These are phyloP conservation scores for Rasamsonia emersonii DNA, from an alignment of 2,329 filamentous ascomycete species.

Conservation along the genomic window DNA sequence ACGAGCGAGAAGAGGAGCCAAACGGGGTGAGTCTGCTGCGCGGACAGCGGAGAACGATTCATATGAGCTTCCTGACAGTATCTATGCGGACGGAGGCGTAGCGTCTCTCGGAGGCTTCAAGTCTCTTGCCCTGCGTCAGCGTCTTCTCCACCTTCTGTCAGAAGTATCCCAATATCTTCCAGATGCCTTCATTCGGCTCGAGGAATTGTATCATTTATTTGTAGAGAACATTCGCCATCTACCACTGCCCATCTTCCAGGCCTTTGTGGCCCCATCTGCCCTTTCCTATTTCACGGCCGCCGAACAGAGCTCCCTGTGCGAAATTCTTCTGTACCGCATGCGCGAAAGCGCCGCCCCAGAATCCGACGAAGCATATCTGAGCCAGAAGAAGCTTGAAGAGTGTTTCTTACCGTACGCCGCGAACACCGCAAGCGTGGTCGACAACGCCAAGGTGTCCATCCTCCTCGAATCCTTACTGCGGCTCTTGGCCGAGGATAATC, in stretches of 20 bases:
- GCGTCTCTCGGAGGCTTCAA: slow-evolving; percentile 28
- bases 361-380: slow-evolving; percentile 37
- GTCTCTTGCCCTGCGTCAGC: slow-evolving; percentile 36
- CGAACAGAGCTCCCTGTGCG: slow-evolving; percentile 44
- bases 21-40: slow-evolving; percentile 3
- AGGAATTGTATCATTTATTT: slow-evolving; percentile 35
- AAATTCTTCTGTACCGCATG: slow-evolving; percentile 44
- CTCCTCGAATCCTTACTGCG: slow-evolving; percentile 58
- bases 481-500: slow-evolving; percentile 34
- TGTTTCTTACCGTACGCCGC: slow-evolving; percentile 61
- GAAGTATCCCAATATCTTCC: slow-evolving; percentile 28
- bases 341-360: slow-evolving; percentile 34
- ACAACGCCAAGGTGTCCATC: slow-evolving; percentile 66
- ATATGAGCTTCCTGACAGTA: slow-evolving; percentile 8
- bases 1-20: slow-evolving; percentile 23
- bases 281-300: slow-evolving; percentile 31
- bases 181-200: slow-evolving; percentile 25
- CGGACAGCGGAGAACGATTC: slow-evolving; percentile 5
- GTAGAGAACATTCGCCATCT: slow-evolving; percentile 40
- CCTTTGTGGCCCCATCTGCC: slow-evolving; percentile 36
- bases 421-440: slow-evolving; percentile 49
- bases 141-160: slow-evolving; percentile 36
- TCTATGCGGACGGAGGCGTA: slow-evolving; percentile 14
- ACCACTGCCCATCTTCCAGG: slow-evolving; percentile 37
- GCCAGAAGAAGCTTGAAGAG: slow-evolving; percentile 42